Evolutionary conservation across 805 yeast species (phyloP).

Genomic region (Lipomyces japonicus): DNA sequence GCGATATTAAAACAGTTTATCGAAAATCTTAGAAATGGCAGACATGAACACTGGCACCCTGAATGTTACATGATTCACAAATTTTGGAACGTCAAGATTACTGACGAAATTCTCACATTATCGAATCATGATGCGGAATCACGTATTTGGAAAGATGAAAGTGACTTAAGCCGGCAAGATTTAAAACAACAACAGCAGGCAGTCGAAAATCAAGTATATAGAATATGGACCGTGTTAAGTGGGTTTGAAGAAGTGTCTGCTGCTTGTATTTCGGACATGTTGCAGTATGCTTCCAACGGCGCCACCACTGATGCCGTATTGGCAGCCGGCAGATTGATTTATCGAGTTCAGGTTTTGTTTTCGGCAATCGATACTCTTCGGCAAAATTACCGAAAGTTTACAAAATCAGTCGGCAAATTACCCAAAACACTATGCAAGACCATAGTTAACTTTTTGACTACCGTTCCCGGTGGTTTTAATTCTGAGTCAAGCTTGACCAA

Average conservation of each 20-base stretch:
- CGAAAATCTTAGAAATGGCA: conserved; percentile 84
- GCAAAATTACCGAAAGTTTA: neutral
- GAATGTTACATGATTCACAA: conserved; percentile 98
- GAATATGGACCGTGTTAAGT: conserved; percentile 82
- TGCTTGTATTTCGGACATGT: conserved; percentile 84
- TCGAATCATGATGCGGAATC: conserved; percentile 20
- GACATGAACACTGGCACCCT: conserved; percentile 97
- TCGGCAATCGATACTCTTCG: conserved; percentile 58
- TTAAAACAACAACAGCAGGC: conserved; percentile 53
- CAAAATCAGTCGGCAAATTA: conserved; percentile 46
- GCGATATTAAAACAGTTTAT: conserved; percentile 93
- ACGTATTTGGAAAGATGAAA: conserved; percentile 32
- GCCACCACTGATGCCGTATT: conserved; percentile 63
- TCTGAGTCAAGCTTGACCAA: conserved; percentile 32
- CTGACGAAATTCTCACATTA: conserved; percentile 41
- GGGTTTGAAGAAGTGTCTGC: conserved; percentile 90
- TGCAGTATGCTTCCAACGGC: conserved; percentile 73
- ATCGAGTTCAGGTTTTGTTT: conserved; percentile 73
- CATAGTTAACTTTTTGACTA: conserved; percentile 81
- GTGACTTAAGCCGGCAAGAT: conserved; percentile 45
- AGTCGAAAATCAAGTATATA: conserved; percentile 56
- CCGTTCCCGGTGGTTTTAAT: conserved; percentile 58
- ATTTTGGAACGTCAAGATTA: conserved; percentile 86
- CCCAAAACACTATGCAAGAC: conserved; percentile 88
- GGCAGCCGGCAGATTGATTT: conserved; percentile 67